Percentiles rank a stretch among this genome's conserved stretches.
Conservation (phyloP, 139 green algal genomes). For the Volvox africanus region DNA sequence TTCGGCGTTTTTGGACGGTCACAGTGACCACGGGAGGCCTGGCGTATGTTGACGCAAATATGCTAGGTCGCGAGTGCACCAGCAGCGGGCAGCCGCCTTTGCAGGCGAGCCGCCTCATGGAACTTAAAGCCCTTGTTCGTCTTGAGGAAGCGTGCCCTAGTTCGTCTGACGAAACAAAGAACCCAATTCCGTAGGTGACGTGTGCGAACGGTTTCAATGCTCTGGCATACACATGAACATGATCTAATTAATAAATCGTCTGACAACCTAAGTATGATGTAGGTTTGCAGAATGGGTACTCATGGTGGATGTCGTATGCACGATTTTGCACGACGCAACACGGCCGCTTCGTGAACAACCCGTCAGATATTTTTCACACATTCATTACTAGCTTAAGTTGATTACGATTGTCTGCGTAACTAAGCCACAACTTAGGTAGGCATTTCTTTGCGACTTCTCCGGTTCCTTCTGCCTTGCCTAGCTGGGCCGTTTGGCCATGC, state of each 20-base stretch:
- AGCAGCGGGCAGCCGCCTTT: slow-evolving; percentile 36
- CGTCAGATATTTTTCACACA: background rate
- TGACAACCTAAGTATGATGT: no score
- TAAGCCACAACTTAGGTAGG: background rate
- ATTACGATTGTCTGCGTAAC: background rate
- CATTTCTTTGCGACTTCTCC: background rate
- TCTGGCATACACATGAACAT: background rate
- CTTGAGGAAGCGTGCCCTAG: background rate
- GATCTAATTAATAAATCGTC: no score
- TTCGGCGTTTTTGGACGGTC: background rate
- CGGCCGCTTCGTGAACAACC: background rate
- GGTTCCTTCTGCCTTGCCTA: background rate
- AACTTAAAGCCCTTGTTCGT: background rate
- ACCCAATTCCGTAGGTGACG: background rate
- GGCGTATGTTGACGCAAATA: background rate
- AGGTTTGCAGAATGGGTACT: no score
- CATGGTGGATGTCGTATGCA: background rate
- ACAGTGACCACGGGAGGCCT: background rate
- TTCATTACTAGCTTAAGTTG: background rate
- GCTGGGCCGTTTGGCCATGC: background rate
- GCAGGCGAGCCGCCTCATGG: slow-evolving; percentile 45
- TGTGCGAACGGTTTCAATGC: background rate
- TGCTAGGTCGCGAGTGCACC: background rate
- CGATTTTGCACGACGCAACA: background rate
- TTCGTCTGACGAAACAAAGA: background rate